These are phyloP conservation scores for Cutaneotrichosporon sp. DNA, from an alignment of 1,284 basidiomycete genomes.

Conservation along the genomic window DNA sequence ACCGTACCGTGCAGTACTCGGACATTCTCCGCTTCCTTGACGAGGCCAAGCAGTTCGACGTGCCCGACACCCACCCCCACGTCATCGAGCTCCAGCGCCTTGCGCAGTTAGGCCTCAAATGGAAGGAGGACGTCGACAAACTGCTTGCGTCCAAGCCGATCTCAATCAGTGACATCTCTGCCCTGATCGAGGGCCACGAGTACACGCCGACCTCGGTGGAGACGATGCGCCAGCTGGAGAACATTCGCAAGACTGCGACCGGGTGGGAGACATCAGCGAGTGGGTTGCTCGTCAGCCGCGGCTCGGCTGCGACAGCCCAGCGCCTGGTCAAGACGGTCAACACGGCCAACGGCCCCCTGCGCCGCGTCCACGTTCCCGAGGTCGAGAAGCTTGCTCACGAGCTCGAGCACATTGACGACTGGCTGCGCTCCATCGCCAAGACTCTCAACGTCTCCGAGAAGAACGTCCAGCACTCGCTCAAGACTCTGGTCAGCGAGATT, in stretches of 20 bases:
- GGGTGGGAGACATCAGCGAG: slow-evolving; percentile 40
- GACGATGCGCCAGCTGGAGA: slow-evolving; percentile 40
- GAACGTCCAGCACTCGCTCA: slow-evolving; percentile 31
- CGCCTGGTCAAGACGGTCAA: slow-evolving; percentile 40
- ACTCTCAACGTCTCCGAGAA: slow-evolving; percentile 20
- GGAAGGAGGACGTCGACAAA: slow-evolving; percentile 28
- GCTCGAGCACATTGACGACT: slow-evolving; percentile 35
- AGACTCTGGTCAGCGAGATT: slow-evolving; percentile 31
- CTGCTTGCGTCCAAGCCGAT: slow-evolving; percentile 33
- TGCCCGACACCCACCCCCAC: slow-evolving; percentile 35
- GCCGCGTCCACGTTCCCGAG: slow-evolving; percentile 40
- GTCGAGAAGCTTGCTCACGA: slow-evolving; percentile 39
- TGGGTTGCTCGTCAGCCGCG: slow-evolving; percentile 25
- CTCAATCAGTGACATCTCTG: slow-evolving; percentile 28
- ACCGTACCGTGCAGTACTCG: slow-evolving; percentile 41
- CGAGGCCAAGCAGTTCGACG: slow-evolving; percentile 36
- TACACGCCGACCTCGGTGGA: slow-evolving; percentile 36
- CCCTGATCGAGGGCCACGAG: slow-evolving; percentile 35
- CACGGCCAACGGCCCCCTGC: slow-evolving; percentile 30
- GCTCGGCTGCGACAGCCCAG: slow-evolving; percentile 29
- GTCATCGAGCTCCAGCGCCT: slow-evolving; percentile 38
- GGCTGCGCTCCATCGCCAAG: slow-evolving; percentile 28
- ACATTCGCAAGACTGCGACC: slow-evolving; percentile 37
- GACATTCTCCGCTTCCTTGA: slow-evolving; percentile 43
- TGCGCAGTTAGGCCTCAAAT: slow-evolving; percentile 30